Evolutionary conservation across 805 yeast species (phyloP).

Genomic region (Maudiozyma turicensis): DNA sequence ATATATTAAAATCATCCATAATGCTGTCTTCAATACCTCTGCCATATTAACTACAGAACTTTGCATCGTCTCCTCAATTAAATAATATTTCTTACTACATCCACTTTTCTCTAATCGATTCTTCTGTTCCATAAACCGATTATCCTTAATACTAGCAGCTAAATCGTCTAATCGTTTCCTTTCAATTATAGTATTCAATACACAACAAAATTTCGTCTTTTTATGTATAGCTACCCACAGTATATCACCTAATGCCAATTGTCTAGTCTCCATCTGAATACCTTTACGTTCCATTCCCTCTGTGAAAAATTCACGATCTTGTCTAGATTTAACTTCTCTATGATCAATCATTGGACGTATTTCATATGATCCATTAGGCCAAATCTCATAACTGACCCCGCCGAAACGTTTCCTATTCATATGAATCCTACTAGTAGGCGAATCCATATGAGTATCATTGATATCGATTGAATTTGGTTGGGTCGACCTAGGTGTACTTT

Average conservation of each 20-base stretch:
- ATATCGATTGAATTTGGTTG: not conserved
- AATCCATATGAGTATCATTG: not conserved
- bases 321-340: conserved; percentile 64
- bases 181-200: conserved; percentile 77
- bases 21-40: conserved; percentile 66
- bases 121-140: conserved; percentile 83
- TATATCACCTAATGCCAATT: conserved; percentile 78
- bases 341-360: conserved; percentile 63
- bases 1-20: conserved; percentile 57
- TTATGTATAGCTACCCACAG: conserved; percentile 76
- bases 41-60: conserved; percentile 36
- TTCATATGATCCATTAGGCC: conserved; percentile 55
- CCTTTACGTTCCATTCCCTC: conserved; percentile 42
- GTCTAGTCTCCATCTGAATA: conserved; percentile 40
- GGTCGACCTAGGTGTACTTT: not conserved
- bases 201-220: conserved; percentile 48
- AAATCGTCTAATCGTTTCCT: conserved; percentile 85
- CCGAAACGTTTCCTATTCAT: conserved; percentile 17
- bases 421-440: not conserved
- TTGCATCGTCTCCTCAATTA: conserved; percentile 65
- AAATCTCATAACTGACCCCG: conserved; percentile 30
- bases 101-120: conserved; percentile 62
- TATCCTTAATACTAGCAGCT: conserved; percentile 73
- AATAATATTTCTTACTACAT: conserved; percentile 55
- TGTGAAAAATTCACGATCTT: conserved; percentile 62